Evolutionary conservation across 2,329 filamentous ascomycete genomes (phyloP).

Genomic region (Harringtonia lauricola): DNA sequence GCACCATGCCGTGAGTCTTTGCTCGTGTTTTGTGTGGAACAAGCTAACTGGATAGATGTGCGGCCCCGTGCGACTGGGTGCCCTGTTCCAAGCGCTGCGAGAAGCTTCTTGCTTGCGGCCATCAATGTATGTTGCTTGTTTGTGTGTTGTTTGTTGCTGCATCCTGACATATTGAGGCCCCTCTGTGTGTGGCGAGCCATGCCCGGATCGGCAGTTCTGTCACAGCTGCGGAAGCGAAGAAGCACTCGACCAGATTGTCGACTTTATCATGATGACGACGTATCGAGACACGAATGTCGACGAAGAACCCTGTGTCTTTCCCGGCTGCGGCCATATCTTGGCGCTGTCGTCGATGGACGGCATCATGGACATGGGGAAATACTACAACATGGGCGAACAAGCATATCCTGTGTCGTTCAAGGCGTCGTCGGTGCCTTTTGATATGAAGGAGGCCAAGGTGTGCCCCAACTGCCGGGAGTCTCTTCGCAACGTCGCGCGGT

Average conservation of each 20-base stretch:
- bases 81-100: slow-evolving; percentile 53
- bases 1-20: slow-evolving; percentile 8
- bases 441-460: background rate
- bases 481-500: slow-evolving; percentile 39
- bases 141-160: background rate
- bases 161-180: slow-evolving; percentile 21
- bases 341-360: slow-evolving; percentile 51
- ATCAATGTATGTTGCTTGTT: slow-evolving; percentile 31
- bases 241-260: slow-evolving; percentile 29
- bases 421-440: background rate
- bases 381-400: background rate
- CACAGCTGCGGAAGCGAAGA: slow-evolving; percentile 39
- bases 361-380: slow-evolving; percentile 36
- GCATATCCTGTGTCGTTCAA: slow-evolving; percentile 6
- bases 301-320: slow-evolving; percentile 50
- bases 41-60: slow-evolving; percentile 29
- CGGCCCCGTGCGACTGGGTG: slow-evolving; percentile 54
- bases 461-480: slow-evolving; percentile 46
- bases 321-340: slow-evolving; percentile 52
- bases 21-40: background rate
- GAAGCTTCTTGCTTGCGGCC: slow-evolving; percentile 42
- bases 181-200: slow-evolving; percentile 52
- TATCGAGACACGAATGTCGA: slow-evolving; percentile 49
- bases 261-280: slow-evolving; percentile 40
- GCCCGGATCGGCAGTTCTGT: slow-evolving; percentile 41